Evolutionary conservation across 1,284 basidiomycete genomes (phyloP), one percentile per base, ranked within the genome.

Genomic region (Rhodotorula mucilaginosa): DNA sequence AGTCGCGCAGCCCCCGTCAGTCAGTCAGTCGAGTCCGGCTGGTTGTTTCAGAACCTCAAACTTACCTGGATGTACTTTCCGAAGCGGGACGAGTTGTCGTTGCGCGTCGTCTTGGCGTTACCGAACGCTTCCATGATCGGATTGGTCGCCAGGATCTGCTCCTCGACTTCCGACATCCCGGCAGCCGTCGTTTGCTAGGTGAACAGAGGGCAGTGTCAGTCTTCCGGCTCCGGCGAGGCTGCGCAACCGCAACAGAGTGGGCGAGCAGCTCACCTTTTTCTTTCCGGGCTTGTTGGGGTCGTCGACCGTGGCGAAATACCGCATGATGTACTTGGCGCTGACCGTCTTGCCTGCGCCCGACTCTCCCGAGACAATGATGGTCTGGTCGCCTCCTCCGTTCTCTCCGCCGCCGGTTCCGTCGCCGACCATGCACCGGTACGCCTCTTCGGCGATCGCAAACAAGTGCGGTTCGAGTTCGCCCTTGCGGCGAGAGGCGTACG

Each of bases 261-360:
- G 34, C 34, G 34, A 34, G 34, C 34, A 15, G 54, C 84, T 89
- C 23, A 78, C 85, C 82, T 82, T 64, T 84, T 81, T 79, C 83
- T 84, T 79, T 54, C 78, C 74, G 23, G 81, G 82, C 59, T 77
- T 85, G 79, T 82, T 87, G 82, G 77, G 93, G 66, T 95, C 93
- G 77, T 98, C 95, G 62, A 99, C 93, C 0, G 96, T 98, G 19
- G 97, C 97, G 79, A 99, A 90, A 83, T 99, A 99, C 71, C 97
- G 89, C 89, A 99, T 95, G 81, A 99, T 99, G 84, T 95, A 97
- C 84, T 99, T 99, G 66, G 97, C 92, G 58, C 95, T 97, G 83
- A 99, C 97, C 0, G 97, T 99, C 85, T 99, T 99, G 69, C 97
- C 97, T 64, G 97, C 97, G 83, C 97, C 97, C 92, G 92, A 96